phyloP scores from a whole-genome alignment of 805 yeast species.

The Cyberlindnera galapagoensis region DNA sequence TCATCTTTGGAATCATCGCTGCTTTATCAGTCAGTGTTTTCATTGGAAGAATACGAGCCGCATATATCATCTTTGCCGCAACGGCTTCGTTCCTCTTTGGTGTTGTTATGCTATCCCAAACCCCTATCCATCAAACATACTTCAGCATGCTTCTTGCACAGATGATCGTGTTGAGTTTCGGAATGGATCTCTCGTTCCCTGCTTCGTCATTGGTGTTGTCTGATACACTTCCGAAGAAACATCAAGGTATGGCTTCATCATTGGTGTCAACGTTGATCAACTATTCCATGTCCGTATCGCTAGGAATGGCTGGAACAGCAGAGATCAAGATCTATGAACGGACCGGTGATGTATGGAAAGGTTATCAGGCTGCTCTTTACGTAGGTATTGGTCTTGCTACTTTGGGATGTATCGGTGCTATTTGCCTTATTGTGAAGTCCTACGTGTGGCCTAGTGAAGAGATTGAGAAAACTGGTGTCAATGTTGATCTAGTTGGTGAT shows the following conservation, averaged over 20 bases:
- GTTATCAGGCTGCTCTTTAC: constrained; percentile 53
- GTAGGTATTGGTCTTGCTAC: constrained; percentile 58
- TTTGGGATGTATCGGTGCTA: constrained; percentile 27
- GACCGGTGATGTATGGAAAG: constrained; percentile 26
- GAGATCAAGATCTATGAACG: constrained; percentile 36
- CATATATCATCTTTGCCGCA: constrained; percentile 43
- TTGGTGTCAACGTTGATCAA: constrained; percentile 64
- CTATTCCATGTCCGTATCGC: constrained; percentile 63
- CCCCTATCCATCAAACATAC: constrained; percentile 54
- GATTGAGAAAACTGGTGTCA: too few species aligned
- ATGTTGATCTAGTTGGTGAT: too few species aligned
- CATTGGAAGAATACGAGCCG: constrained; percentile 41
- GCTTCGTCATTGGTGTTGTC: constrained; percentile 61
- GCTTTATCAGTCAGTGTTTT: constrained; percentile 45
- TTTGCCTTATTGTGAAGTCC: constrained; percentile 7
- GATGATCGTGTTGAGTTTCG: constrained; percentile 53
- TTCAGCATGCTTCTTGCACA: constrained; percentile 54
- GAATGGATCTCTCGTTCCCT: constrained; percentile 77
- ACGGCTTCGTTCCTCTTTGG: constrained; percentile 52
- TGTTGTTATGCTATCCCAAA: constrained; percentile 41
- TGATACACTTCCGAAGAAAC: constrained; percentile 49
- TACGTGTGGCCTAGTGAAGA: constrained; percentile 6
- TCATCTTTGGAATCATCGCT: constrained; percentile 50
- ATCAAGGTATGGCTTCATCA: constrained; percentile 78
- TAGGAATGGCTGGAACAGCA: constrained; percentile 68